phyloP scores from a whole-genome alignment of 768 basidiomycete genomes.

The Steccherinum ochraceum region DNA sequence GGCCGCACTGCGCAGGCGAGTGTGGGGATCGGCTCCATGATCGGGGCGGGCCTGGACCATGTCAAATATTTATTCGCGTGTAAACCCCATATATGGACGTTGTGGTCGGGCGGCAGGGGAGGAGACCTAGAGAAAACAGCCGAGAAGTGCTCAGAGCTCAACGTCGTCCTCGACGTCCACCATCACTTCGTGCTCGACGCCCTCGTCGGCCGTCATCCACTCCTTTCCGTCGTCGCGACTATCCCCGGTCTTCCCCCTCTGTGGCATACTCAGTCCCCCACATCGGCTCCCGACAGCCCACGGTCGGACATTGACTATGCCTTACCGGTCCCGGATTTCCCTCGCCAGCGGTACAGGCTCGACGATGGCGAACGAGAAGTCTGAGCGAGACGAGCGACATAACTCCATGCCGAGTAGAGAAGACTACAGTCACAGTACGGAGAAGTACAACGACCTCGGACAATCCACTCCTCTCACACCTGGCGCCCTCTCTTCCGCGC shows the following conservation, averaged over 20 bases:
- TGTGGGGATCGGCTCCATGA: too few species aligned
- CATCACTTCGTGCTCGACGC: background rate
- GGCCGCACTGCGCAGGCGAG: too few species aligned
- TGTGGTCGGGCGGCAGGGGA: too few species aligned
- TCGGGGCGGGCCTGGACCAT: too few species aligned
- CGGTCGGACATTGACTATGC: slow-evolving; percentile 6
- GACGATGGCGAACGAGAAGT: background rate
- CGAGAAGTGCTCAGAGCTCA: too few species aligned
- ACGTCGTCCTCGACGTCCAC: background rate
- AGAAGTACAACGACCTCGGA: slow-evolving; percentile 1
- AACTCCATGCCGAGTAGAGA: background rate
- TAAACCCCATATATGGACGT: too few species aligned
- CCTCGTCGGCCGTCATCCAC: background rate
- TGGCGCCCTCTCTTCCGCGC: slow-evolving; percentile 7
- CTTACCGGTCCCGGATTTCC: slow-evolving; percentile 14
- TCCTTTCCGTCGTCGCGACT: background rate
- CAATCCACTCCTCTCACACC: slow-evolving; percentile 13
- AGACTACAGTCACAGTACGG: background rate
- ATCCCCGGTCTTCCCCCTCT: too few species aligned
- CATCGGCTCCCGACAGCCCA: background rate
- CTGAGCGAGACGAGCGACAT: background rate
- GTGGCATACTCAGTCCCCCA: background rate
- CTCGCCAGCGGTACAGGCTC: slow-evolving; percentile 8
- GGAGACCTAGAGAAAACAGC: too few species aligned
- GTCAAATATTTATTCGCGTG: too few species aligned